Base-by-base conservation (phyloP, 331 rosid genomes). In the Rhamnella rubrinervis region DNA sequence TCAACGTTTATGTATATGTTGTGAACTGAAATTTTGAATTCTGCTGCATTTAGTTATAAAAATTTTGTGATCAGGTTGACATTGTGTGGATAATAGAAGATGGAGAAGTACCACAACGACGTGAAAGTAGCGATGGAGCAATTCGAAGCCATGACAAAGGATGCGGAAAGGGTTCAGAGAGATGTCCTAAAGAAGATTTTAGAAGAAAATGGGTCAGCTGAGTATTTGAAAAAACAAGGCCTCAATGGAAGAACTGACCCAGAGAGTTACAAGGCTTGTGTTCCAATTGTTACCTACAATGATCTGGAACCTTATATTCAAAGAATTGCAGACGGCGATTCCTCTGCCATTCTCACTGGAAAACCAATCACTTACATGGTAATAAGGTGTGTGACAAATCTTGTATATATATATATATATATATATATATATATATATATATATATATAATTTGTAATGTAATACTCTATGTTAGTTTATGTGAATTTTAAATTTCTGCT, bases 171-270 rank as follows among this genome's bases (percentile, higher is more conserved):
- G 61, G 86, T 85, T 80, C 98, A 93, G 71, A 81, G 35, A 70
- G 92, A 87, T 70, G 82, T 89, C 3, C 83, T 93, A 20, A 59
- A 75, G 77, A 86, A 72, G 83, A 93, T 93, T 61, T 64, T 93
- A 70, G 92, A 87, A 64, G 92, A 82, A 59, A 93, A 93, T 50
- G 88, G 80, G 41, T 85, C 88, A 17, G 87, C 87, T 5, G 96
- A 93, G 78, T 93, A 93, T 70, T 83, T 93, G 77, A 85, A 67
- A 77, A 74, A 21, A 50, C 66, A 77, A 55, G 97, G 92, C 41
- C 84, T 93, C 0, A 71, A 83, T 74, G 98, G 97, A 47, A 89
- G 88, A 72, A 88, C 95, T 44, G 92, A 93, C 53, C 87, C 89
- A 51, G 88, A 91, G 63, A 89, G 90, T 70, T 93, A 79, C 86